Evolutionary conservation across 2,329 filamentous ascomycete species (phyloP).

Genomic region (Aureobasidium mangrovei): DNA sequence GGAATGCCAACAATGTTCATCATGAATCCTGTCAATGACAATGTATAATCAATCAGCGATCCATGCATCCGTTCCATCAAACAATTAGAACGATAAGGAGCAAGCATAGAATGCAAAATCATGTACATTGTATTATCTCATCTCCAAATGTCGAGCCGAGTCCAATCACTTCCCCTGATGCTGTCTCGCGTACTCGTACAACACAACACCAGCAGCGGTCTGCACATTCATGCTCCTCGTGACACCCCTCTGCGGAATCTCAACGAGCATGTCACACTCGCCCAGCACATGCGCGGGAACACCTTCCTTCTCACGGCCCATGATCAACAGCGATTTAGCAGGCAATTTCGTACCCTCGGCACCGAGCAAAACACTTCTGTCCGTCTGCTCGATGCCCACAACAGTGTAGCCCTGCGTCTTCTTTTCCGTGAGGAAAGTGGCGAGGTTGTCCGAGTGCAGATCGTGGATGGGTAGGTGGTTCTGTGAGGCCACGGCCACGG

Average conservation of each 20-base stretch:
- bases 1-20: too few relatives aligned
- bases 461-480: slow-evolving; percentile 40
- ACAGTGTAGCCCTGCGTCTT: slow-evolving; percentile 41
- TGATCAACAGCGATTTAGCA: slow-evolving; percentile 32
- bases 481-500: slow-evolving; percentile 41
- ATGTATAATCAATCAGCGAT: too few relatives aligned
- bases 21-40: too few relatives aligned
- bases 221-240: slow-evolving; percentile 49
- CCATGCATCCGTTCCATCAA: too few relatives aligned
- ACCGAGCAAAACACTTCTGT: slow-evolving; percentile 39
- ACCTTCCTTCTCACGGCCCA: slow-evolving; percentile 45
- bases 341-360: slow-evolving; percentile 23
- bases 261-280: slow-evolving; percentile 44
- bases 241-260: slow-evolving; percentile 44
- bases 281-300: slow-evolving; percentile 40
- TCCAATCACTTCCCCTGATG: slow-evolving; percentile 7
- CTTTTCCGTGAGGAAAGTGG: slow-evolving; percentile 31
- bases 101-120: background rate
- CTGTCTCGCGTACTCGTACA: slow-evolving; percentile 44
- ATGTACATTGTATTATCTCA: background rate
- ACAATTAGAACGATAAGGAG: background rate
- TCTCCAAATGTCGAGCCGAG: background rate
- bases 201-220: slow-evolving; percentile 43
- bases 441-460: slow-evolving; percentile 20
- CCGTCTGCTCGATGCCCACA: slow-evolving; percentile 48